phyloP scores from a whole-genome alignment of 2,329 filamentous ascomycete genomes.

The Apiospora hydei region DNA sequence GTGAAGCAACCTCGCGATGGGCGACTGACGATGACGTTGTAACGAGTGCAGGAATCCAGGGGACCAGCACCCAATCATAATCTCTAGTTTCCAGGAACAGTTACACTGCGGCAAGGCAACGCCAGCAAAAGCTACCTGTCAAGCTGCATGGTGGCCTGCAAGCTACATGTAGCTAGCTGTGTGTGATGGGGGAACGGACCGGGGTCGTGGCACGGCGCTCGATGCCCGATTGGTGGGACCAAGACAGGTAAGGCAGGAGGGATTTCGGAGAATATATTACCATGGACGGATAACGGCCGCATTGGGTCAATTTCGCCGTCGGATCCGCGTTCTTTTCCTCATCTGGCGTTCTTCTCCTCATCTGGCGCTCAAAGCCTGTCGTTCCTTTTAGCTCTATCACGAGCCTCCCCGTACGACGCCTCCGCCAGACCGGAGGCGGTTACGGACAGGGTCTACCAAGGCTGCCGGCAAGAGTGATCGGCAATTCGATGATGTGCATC shows the following conservation, averaged over 20 bases:
- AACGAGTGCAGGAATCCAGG: not conserved
- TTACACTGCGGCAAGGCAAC: not conserved
- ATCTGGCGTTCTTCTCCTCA: not conserved
- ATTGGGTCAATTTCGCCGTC: not conserved
- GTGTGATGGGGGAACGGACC: not conserved
- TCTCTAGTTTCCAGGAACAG: not conserved
- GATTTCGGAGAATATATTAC: constrained; percentile 18
- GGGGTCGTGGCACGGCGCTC: not conserved
- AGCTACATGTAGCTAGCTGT: not conserved
- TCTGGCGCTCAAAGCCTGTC: not conserved
- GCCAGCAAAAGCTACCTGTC: not conserved
- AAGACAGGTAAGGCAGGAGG: not conserved
- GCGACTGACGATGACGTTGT: not conserved
- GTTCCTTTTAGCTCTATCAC: not conserved
- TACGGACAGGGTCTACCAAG: not conserved
- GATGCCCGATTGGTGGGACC: constrained; percentile 14
- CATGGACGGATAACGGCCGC: not conserved
- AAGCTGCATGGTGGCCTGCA: not conserved
- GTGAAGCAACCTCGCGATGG: not conserved
- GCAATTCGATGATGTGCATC: not conserved
- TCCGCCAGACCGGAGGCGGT: not conserved
- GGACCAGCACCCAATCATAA: not conserved
- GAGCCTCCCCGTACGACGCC: not conserved
- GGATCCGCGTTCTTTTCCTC: not conserved
- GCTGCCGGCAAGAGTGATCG: constrained; percentile 7